phyloP scores from a whole-genome alignment of 169 alveolate species.

The Haemoproteus tartakovskyi region DNA sequence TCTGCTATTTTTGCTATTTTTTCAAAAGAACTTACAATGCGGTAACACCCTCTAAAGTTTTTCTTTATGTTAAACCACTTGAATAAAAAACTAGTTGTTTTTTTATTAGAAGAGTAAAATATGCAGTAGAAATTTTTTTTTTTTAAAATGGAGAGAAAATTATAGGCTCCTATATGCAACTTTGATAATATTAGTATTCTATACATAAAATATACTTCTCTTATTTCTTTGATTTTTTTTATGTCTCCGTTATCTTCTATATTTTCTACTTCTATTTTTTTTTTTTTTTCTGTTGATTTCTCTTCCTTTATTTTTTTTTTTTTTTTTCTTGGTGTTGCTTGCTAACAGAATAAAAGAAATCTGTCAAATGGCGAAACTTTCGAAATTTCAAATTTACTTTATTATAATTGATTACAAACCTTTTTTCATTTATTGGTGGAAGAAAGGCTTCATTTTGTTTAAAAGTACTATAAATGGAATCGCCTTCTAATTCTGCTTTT shows the following conservation, averaged over 20 bases:
- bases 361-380: background rate
- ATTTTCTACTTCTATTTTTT: too few relatives aligned
- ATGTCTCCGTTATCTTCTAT: too few relatives aligned
- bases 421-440: background rate
- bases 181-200: slow-evolving; percentile 45
- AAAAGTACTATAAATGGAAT: slow-evolving; percentile 11
- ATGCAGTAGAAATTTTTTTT: slow-evolving; percentile 29
- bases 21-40: slow-evolving; percentile 19
- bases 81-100: slow-evolving; percentile 26
- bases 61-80: slow-evolving; percentile 23
- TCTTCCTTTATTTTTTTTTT: background rate
- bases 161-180: slow-evolving; percentile 50
- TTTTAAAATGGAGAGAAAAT: slow-evolving; percentile 27
- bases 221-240: too few relatives aligned
- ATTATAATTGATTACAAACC: slow-evolving; percentile 37
- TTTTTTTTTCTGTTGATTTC: slow-evolving; percentile 6
- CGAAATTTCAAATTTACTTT: slow-evolving; percentile 1
- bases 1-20: background rate
- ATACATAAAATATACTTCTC: too few relatives aligned
- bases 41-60: slow-evolving; percentile 9
- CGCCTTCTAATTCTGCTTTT: background rate
- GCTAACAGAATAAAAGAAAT: background rate
- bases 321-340: slow-evolving; percentile 3
- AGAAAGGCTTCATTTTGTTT: slow-evolving; percentile 3
- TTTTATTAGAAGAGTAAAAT: slow-evolving; percentile 58